Conservation (phyloP, 495 filamentous ascomycete genomes). For the Penicillium ochrochloron region DNA sequence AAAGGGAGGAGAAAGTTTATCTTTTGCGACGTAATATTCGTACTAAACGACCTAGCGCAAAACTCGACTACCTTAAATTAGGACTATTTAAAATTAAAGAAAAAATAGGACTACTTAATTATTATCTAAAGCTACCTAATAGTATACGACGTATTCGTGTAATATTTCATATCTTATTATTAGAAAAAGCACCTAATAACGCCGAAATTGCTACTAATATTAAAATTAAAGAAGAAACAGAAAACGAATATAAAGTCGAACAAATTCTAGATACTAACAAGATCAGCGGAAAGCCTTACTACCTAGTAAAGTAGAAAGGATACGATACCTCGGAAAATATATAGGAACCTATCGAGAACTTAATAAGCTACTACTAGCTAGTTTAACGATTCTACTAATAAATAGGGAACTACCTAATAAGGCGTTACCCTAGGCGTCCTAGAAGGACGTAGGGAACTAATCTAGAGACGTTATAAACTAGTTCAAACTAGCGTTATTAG, state of each 20-base stretch:
- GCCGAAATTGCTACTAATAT: conserved; percentile 13
- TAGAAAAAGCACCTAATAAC: conserved; percentile 12
- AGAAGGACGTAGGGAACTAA: no score
- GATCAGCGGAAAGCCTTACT: conserved; percentile 7
- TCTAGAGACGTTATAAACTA: no score
- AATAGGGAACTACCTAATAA: no score
- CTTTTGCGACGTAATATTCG: conserved; percentile 10
- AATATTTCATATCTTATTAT: conserved; percentile 18
- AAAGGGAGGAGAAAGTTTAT: conserved; percentile 12
- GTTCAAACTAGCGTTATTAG: no score
- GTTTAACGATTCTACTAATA: conserved; percentile 9
- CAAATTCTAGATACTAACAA: background rate
- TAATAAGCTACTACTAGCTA: conserved; percentile 11
- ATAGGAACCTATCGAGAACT: conserved; percentile 19
- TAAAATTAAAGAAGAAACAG: conserved; percentile 14
- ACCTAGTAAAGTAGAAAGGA: conserved; percentile 13
- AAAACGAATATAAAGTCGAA: conserved; percentile 16
- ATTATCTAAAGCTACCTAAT: conserved; percentile 13
- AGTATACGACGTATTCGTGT: conserved; percentile 9
- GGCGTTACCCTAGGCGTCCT: no score
- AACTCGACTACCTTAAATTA: conserved; percentile 16
- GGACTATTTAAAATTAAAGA: conserved; percentile 18
- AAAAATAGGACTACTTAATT: conserved; percentile 20
- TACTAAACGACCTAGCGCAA: conserved; percentile 11
- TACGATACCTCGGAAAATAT: conserved; percentile 18